Base-by-base conservation (phyloP, 2,329 filamentous ascomycete genomes). In the Magnaporthiopsis rhizophila region DNA sequence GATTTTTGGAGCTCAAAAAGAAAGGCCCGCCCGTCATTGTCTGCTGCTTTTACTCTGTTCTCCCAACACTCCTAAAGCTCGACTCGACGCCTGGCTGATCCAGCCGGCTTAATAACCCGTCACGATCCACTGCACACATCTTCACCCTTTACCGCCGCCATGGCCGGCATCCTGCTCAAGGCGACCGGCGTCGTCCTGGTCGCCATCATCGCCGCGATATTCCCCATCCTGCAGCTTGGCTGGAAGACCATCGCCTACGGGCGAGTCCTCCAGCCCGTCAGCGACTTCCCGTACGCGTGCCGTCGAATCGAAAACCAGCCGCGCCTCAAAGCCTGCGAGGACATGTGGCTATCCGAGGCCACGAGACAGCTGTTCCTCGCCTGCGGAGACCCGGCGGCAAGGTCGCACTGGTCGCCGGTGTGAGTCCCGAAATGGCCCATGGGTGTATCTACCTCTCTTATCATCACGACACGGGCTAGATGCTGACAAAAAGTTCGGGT, bases 311-410 rank as follows among this genome's bases (percentile, higher is more conserved):
- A 69, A 21, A 64, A 74, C 58, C 65, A 73, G 62, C 65, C 67
- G n/a, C 65, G 64, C 26, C 65, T 74, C 28, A 68, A 72, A 57
- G 69, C 69, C 3, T 74, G 72, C 67, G 72, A 74, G 67, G 73
- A 74, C 58, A 72, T 74, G 71, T 74, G 71, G 72, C 62, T 74
- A 1, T 73, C 70, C 18, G 71, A 73, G 62, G 36, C 65, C 26
- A 72, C 70, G n/a, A 67, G 72, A 15, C 68, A 71, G 58, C 65
- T 74, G 12, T 74, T 73, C 62, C 69, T 74, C 7, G 72, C 71
- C 11, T 74, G 72, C 65, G 71, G 71, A 0, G 70, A 72, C 11
- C 34, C 68, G 2, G 38, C 65, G 8, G 59, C 62, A 0, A 65
- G 71, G 21, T 36, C 21, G n/a, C 65, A 65, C 21, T 74, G 71